phyloP scores from a whole-genome alignment of 139 green algal genomes.

The Ostreobium quekettii region DNA sequence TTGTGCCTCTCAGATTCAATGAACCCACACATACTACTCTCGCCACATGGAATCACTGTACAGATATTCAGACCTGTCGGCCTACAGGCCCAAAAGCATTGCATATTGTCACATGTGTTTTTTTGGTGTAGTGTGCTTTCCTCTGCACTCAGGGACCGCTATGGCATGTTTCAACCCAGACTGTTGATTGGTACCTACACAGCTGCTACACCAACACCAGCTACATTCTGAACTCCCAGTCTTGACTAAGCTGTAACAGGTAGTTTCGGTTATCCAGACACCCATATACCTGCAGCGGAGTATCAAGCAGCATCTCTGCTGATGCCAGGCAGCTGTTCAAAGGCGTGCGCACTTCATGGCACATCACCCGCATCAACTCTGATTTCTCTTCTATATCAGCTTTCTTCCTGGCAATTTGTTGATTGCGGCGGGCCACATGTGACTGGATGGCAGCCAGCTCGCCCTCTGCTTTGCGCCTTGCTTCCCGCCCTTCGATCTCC shows the following conservation, averaged over 20 bases:
- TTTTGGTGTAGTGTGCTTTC: no score
- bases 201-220: background rate
- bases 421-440: constrained; percentile 49
- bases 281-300: constrained; percentile 37
- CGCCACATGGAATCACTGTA: no score
- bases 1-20: no score
- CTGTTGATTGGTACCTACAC: background rate
- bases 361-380: constrained; percentile 60
- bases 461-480: constrained; percentile 48
- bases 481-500: constrained; percentile 58
- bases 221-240: background rate
- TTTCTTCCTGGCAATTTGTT: constrained; percentile 59
- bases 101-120: no score
- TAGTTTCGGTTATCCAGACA: no score
- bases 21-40: no score
- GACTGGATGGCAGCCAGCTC: constrained; percentile 43
- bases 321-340: constrained; percentile 78
- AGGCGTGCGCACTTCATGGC: constrained; percentile 64
- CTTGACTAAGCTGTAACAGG: no score
- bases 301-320: constrained; percentile 83
- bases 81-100: no score
- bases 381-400: constrained; percentile 68
- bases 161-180: background rate
- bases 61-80: no score
- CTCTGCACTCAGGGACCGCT: background rate